phyloP scores from a whole-genome alignment of 169 alveolate species.

The Cryptosporidium felis region DNA sequence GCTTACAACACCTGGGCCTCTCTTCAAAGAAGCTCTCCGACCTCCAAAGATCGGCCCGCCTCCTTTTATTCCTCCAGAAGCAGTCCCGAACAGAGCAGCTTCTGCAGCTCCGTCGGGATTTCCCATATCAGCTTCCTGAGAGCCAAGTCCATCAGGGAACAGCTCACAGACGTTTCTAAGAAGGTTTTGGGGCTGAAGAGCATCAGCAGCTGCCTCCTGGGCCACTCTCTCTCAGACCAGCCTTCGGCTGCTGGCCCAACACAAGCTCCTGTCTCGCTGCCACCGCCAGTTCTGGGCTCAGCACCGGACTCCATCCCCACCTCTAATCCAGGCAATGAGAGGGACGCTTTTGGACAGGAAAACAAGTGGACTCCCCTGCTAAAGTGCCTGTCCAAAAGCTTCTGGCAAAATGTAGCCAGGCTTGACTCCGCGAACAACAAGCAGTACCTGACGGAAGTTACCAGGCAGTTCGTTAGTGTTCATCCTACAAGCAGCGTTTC shows the following conservation, averaged over 20 bases:
- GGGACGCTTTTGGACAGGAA: too few species aligned
- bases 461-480: conserved; percentile 73
- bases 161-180: conserved; percentile 30
- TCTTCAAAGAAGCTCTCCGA: background rate
- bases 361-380: conserved; percentile 67
- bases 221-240: background rate
- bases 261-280: too few species aligned
- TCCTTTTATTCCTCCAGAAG: too few species aligned
- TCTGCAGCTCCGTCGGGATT: conserved; percentile 64
- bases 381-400: conserved; percentile 78
- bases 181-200: conserved; percentile 29
- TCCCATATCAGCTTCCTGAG: conserved; percentile 39
- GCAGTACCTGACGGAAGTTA: conserved; percentile 69
- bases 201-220: conserved; percentile 21
- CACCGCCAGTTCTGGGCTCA: too few species aligned
- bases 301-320: too few species aligned
- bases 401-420: conserved; percentile 76
- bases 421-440: conserved; percentile 53
- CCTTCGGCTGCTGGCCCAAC: too few species aligned
- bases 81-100: conserved; percentile 7
- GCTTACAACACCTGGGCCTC: conserved; percentile 39
- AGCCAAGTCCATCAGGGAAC: conserved; percentile 70
- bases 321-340: too few species aligned
- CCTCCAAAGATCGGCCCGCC: too few species aligned
- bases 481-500: conserved; percentile 83